A percentile compares a stretch with the other conserved stretches of the same genome.
phyloP scores from a whole-genome alignment of 495 filamentous ascomycete genomes.

The Choiromyces venosus region DNA sequence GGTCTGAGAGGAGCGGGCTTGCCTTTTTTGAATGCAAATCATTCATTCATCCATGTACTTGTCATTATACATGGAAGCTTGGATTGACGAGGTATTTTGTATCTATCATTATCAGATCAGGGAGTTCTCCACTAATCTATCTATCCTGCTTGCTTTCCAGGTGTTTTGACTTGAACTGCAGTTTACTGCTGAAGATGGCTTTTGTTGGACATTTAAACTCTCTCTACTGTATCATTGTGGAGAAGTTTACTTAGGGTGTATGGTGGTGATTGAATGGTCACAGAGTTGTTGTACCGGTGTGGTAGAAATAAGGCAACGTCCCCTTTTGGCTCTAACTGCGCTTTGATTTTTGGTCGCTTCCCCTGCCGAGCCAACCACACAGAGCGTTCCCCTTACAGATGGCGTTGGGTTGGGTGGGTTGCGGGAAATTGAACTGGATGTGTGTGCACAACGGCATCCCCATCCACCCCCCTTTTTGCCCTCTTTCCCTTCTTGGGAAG shows the following conservation, averaged over 20 bases:
- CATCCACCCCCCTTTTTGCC: conserved; percentile 22
- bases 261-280: not conserved
- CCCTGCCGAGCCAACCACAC: conserved; percentile 17
- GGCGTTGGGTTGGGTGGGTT: not conserved
- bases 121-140: not conserved
- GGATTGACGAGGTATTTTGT: not conserved
- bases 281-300: not conserved
- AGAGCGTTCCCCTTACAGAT: conserved; percentile 27
- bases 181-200: not conserved
- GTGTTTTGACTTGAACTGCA: not conserved
- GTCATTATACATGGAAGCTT: not conserved
- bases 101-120: not conserved
- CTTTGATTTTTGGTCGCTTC: not conserved
- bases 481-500: conserved; percentile 21
- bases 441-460: conserved; percentile 8
- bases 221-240: not conserved
- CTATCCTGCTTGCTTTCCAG: not conserved
- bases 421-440: conserved; percentile 34
- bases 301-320: not conserved
- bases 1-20: not conserved
- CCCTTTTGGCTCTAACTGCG: not conserved
- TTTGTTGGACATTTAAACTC: not conserved
- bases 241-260: not conserved
- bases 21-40: not conserved
- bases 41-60: not conserved